Base-by-base conservation (phyloP, 208 protist species). In the Lotmaria passim region DNA sequence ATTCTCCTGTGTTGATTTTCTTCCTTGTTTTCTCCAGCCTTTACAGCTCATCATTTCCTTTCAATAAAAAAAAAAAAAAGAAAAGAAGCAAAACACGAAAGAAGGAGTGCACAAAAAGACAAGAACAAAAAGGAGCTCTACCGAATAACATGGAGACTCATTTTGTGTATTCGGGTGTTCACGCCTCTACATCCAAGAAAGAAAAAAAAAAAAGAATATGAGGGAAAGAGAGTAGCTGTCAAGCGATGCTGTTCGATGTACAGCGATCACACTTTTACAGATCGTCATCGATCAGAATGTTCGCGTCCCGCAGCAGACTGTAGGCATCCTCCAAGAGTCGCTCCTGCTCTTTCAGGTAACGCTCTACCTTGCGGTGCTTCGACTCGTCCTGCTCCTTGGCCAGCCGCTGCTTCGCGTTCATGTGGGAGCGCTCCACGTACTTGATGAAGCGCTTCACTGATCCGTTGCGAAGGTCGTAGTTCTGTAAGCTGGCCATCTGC, bases 391-490 rank as follows among this genome's bases (percentile, higher is more conserved):
- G 52, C 56, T 89, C 81, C 34, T 64, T 61, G 2, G 74, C 72
- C 12, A 91, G 64, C 3, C 81, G 75, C 48, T 79, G 68, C 61
- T 74, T 41, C 19, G 68, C 81, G 48, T 88, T 75, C 12, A 66
- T 64, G 50, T 87, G 78, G 1, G 79, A 77, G 34, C 79, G 69
- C 75, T 85, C 73, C 8, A 95, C 79, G 66, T 87, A 91, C 48
- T 77, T 77, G 34, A 92, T 79, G 72, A 95, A 95, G 41, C 89
- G 79, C 58, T 71, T 73, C 48, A 95, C 84, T 3, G 89, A 95
- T 3, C 86, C 89, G 62, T 78, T 91, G 59, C 89, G 79, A 38
- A 93, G 69, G 21, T 84, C 80, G 63, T 89, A 90, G 61, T 95
- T 95, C 66, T 85, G 73, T n/a, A 74, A 31, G 0, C 10, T 69